Evolutionary conservation across 768 basidiomycete genomes (phyloP).

Genomic region (Kwoniella bestiolae): DNA sequence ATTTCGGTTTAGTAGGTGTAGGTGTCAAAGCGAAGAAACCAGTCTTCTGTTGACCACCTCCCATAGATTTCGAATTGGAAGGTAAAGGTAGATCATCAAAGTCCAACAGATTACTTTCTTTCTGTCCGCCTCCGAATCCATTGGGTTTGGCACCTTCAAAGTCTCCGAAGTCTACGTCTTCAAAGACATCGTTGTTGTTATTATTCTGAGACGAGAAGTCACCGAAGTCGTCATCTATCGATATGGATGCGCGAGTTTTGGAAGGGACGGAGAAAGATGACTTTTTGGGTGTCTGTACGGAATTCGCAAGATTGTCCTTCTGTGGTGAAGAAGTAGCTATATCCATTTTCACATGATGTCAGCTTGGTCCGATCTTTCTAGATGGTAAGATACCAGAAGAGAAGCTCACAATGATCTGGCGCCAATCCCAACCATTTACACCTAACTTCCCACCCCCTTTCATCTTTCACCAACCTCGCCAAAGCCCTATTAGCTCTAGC

Average conservation of each 20-base stretch:
- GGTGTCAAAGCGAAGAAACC: conserved; percentile 57
- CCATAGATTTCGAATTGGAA: conserved; percentile 35
- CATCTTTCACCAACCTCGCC: conserved; percentile 68
- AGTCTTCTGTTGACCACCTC: conserved; percentile 27
- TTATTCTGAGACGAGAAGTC: conserved; percentile 68
- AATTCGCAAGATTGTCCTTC: conserved; percentile 52
- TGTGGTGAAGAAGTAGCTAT: conserved; percentile 11
- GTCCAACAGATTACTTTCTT: conserved; percentile 52
- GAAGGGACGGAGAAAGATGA: conserved; percentile 67
- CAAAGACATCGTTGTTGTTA: conserved; percentile 31
- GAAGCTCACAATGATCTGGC: conserved; percentile 42
- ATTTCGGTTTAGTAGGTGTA: conserved; percentile 10
- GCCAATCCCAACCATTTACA: conserved; percentile 65
- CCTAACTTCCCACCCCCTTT: conserved; percentile 75
- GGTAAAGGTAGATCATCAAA: conserved; percentile 57
- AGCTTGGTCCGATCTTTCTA: not conserved
- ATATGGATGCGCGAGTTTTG: conserved; percentile 44
- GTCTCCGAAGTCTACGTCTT: conserved; percentile 59
- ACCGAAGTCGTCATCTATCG: conserved; percentile 79
- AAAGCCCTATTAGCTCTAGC: conserved; percentile 70
- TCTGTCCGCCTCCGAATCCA: conserved; percentile 9
- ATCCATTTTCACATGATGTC: conserved; percentile 8
- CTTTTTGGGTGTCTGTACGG: conserved; percentile 60
- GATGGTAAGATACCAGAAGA: not conserved
- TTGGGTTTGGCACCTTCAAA: conserved; percentile 41